Base-by-base conservation (phyloP, 106 monocot genomes). In the Dendrobium huoshanense region DNA sequence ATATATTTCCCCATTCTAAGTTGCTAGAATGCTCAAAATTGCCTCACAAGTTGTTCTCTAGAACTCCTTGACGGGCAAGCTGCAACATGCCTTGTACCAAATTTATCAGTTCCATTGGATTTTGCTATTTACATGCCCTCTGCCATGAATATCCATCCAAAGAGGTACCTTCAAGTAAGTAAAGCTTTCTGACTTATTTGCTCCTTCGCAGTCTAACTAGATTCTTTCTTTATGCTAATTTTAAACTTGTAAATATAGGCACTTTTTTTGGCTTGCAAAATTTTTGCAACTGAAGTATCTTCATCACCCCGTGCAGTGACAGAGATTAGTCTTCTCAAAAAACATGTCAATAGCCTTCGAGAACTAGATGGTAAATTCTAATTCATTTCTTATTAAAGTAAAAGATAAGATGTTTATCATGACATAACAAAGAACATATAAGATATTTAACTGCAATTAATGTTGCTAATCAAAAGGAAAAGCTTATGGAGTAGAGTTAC, bases 81-180 rank as follows among this genome's bases (percentile, higher is more conserved):
- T 37, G 91, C 91, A 17, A 80, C 88, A 72, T 68, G 73, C 78
- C 88, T 99, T 45, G 80, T 95, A 58, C 95, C 98, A 83, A 91
- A 84, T 75, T 45, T 99, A 33, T 45, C 43, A 65, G 81, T 87
- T 81, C 88, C 92, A 22, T 87, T 87, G 67, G 58, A 91, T 77
- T 87, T 85, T 82, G 92, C 95, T 77, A 73, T 99, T 74, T 88
- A 91, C 79, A 95, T 99, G 92, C 98, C 98, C 44, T 65, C 58
- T 4, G 98, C 91, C 41, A 41, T 95, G 85, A 99, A 86, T 77
- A 91, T 99, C 59, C 87, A 95, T 85, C 89, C 98, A 13, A 87
- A 83, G 75, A 92, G 89, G 81, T 99, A 99, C 88, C 87, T 99
- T 68, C 84, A 99, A 88, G 98, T 98, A 51, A 41, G 81, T 42